Conservation (phyloP, 768 basidiomycete species). For the Leccinum arenicola region DNA sequence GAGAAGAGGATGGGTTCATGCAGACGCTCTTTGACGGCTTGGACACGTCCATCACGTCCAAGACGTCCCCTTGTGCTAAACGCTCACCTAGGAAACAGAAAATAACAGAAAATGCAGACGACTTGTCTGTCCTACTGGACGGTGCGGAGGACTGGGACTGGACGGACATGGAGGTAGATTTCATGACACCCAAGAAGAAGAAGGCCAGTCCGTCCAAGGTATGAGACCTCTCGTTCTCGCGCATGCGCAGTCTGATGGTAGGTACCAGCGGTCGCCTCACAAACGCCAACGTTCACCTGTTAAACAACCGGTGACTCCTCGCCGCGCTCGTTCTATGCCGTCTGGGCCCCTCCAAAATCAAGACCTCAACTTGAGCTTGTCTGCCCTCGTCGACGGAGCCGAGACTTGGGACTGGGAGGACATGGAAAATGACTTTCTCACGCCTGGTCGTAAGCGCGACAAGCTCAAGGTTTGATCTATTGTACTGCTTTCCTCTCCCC, state of each 20-base stretch:
- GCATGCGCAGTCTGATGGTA: conserved; percentile 1
- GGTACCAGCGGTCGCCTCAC: conserved; percentile 10
- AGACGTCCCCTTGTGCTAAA: conserved; percentile 28
- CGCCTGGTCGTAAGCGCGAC: conserved; percentile 40
- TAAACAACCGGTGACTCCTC: conserved; percentile 12
- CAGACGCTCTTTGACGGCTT: conserved; percentile 48
- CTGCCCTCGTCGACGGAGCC: conserved; percentile 55
- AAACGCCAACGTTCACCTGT: conserved; percentile 18
- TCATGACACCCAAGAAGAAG: conserved; percentile 50
- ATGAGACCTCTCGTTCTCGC: background rate
- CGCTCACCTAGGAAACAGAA: conserved; percentile 28
- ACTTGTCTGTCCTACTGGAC: conserved; percentile 51
- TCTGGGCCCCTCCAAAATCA: background rate
- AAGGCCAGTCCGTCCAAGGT: conserved; percentile 27
- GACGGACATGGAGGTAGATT: conserved; percentile 52
- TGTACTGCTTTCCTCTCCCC: background rate
- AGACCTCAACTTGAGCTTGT: conserved; percentile 41
- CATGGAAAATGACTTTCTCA: conserved; percentile 46
- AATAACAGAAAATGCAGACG: conserved; percentile 16
- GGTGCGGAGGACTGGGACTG: conserved; percentile 73
- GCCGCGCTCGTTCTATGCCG: conserved; percentile 12
- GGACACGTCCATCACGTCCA: conserved; percentile 45
- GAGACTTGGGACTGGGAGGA: conserved; percentile 72
- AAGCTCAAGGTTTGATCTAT: conserved; percentile 19
- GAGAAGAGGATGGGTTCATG: conserved; percentile 62